These are phyloP conservation scores for Tylopilus sp. DNA, from an alignment of 1,284 basidiomycete genomes.

Conservation along the genomic window DNA sequence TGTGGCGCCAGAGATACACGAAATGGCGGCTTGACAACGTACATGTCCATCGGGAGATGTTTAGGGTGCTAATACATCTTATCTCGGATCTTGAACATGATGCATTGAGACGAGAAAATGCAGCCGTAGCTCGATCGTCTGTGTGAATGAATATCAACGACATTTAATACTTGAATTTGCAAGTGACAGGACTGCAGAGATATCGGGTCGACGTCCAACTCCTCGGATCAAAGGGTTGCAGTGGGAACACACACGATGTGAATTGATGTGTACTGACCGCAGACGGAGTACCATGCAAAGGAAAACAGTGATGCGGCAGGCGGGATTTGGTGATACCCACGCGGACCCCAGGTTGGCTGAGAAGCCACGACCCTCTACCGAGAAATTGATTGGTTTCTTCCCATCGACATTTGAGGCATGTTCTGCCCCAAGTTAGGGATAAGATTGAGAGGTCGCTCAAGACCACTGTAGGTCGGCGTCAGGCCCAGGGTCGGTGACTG, in stretches of 20 bases:
- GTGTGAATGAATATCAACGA: slow-evolving; percentile 2
- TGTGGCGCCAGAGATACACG: neutral
- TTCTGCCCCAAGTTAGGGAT: neutral
- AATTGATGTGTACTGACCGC: neutral
- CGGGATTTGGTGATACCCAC: neutral
- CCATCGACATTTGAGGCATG: neutral
- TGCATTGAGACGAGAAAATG: neutral
- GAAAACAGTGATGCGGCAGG: slow-evolving; percentile 4
- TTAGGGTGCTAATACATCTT: neutral
- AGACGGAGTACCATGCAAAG: neutral
- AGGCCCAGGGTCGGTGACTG: neutral
- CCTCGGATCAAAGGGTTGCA: slow-evolving; percentile 21
- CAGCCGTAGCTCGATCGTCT: neutral
- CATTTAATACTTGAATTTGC: neutral
- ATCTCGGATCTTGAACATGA: slow-evolving; percentile 15
- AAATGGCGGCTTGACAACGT: too few relatives aligned
- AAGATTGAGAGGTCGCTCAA: neutral
- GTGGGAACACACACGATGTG: neutral
- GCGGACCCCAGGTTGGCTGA: neutral
- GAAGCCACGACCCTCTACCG: neutral
- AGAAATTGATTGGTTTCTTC: slow-evolving; percentile 1
- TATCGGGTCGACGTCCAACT: neutral
- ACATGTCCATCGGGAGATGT: too few relatives aligned
- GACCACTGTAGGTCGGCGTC: neutral
- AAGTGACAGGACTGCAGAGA: neutral